Conservation (phyloP, 352 stramenopile genomes). For the Pythium rishiriense region DNA sequence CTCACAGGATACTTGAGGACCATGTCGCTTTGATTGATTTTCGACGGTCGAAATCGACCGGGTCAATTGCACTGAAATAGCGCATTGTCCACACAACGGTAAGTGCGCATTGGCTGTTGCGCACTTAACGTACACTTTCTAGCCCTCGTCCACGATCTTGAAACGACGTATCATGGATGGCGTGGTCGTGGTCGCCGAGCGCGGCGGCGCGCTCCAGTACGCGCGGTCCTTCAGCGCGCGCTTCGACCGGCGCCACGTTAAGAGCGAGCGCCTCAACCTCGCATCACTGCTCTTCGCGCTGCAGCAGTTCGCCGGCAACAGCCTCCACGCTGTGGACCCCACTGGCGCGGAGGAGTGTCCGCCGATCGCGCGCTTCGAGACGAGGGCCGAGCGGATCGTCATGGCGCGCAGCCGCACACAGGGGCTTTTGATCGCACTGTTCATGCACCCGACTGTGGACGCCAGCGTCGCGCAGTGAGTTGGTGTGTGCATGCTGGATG, state of each 20-base stretch:
- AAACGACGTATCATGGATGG: conserved; percentile 42
- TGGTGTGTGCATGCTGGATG: neutral
- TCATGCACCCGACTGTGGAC: conserved; percentile 34
- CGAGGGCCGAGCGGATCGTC: conserved; percentile 47
- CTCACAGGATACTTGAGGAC: no score
- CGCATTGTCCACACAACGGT: no score
- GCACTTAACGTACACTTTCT: no score
- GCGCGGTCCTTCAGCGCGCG: conserved; percentile 45
- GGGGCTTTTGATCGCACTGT: conserved; percentile 33
- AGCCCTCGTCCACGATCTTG: no score
- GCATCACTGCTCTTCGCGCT: conserved; percentile 62
- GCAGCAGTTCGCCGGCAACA: conserved; percentile 55
- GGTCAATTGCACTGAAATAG: no score
- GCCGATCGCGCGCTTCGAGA: conserved; percentile 45
- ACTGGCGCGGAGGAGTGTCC: neutral
- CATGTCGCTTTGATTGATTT: no score
- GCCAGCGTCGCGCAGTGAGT: conserved; percentile 36
- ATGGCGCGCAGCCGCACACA: conserved; percentile 30
- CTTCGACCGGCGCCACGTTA: conserved; percentile 52
- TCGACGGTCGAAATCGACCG: no score
- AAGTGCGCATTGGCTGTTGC: no score
- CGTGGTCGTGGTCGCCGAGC: conserved; percentile 50
- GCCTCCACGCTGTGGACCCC: conserved; percentile 12
- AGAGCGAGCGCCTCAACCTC: conserved; percentile 63
- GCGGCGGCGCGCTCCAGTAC: conserved; percentile 49